A percentile compares a stretch with the other conserved stretches of the same genome.
These are phyloP conservation scores for Gossypium anomalum DNA, from an alignment of 345 rosid genomes.

Conservation along the genomic window DNA sequence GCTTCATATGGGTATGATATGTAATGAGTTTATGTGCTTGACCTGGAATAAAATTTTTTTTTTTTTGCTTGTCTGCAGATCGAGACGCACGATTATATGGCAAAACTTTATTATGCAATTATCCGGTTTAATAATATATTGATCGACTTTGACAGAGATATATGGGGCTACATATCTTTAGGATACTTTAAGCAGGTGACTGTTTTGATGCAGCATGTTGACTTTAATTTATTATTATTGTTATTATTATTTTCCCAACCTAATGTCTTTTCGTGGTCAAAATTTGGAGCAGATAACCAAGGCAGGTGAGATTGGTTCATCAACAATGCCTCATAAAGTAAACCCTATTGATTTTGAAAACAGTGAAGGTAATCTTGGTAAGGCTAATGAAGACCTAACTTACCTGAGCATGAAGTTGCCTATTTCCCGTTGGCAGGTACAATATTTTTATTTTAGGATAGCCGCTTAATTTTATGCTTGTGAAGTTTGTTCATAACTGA, in stretches of 20 bases:
- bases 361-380: constrained; percentile 94
- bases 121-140: constrained; percentile 58
- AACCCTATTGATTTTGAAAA: constrained; percentile 96
- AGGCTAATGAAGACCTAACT: constrained; percentile 72
- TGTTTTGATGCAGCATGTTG: neutral
- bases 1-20: neutral
- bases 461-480: neutral
- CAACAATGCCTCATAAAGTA: constrained; percentile 97
- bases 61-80: constrained; percentile 44
- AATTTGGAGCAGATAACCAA: constrained; percentile 61
- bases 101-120: constrained; percentile 56
- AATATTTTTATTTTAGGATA: constrained; percentile 5
- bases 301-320: constrained; percentile 90
- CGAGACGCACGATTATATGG: constrained; percentile 85
- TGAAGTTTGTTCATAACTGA: neutral
- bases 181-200: constrained; percentile 86
- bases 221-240: neutral
- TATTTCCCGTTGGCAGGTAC: constrained; percentile 91
- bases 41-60: neutral
- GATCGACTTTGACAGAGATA: constrained; percentile 72
- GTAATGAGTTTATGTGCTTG: neutral
- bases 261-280: neutral
- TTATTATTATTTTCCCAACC: neutral
- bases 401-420: constrained; percentile 77
- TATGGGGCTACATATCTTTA: constrained; percentile 86